Evolutionary conservation across 2,329 filamentous ascomycete species (phyloP), one percentile per base, ranked within the genome.

Genomic region (Curvularia eragrostidis): DNA sequence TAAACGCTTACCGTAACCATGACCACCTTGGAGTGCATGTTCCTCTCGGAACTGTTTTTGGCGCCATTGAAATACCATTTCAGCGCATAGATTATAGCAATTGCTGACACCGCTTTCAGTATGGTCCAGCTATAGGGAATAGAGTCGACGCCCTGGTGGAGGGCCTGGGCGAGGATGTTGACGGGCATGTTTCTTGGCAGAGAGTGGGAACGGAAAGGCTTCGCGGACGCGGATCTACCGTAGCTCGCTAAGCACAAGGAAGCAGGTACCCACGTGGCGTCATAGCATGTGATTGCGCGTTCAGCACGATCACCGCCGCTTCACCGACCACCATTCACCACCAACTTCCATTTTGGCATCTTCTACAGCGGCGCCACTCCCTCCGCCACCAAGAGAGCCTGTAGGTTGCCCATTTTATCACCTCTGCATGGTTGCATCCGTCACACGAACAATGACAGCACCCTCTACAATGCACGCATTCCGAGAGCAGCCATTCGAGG

Each of bases 1-100:
- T 21, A 15, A 10, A 42, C 2, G 23, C 79, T 50, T 82, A 89
- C 93, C 18, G 95, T 99, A 51, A 99, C 86, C 83, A 99, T 89
- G 43, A 97, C 84, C 48, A 99, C 92, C 74, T 96, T 96, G 47
- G 92, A 93, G 77, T 97, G 93, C 88, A 99, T 93, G 54, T 90
- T 84, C 58, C 91, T 85, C 74, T 97, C 93, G 24, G 91, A 85
- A 41, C 78, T 79, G 77, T 95, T 97, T 66, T 78, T 80, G 12
- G 88, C 85, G 65, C 95, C 96, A 63, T 87, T 86, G 70, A 89
- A 90, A 80, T 90, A 97, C 70, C 83, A 82, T 82, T 97, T 98
- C 63, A 89, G 70, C 54, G 84, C 71, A 57, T 80, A 82, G 24
- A 90, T 62, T 8, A 86, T 56, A 15, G 79, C 74, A 36, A 87